These are phyloP conservation scores for Diplodia mutila DNA, from an alignment of 2,329 filamentous ascomycete species.

Conservation along the genomic window DNA sequence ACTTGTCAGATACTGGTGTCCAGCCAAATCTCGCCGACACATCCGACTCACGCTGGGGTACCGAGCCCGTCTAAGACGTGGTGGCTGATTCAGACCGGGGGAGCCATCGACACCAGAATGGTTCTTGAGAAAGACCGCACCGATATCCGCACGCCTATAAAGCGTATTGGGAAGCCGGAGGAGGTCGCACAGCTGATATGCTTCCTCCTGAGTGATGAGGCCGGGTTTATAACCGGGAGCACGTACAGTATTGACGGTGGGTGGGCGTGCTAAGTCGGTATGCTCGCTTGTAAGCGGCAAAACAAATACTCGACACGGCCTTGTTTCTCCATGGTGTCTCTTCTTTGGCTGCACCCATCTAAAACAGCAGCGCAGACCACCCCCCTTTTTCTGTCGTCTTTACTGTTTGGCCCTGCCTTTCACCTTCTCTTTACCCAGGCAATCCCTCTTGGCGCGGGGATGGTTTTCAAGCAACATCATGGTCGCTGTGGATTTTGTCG, in stretches of 20 bases:
- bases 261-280: constrained; percentile 6
- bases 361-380: background rate
- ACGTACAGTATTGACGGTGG: constrained; percentile 49
- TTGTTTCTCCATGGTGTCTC: background rate
- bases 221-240: constrained; percentile 48
- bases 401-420: background rate
- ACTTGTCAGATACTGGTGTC: constrained; percentile 29
- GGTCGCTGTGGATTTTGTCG: background rate
- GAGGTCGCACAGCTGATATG: constrained; percentile 45
- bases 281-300: no score
- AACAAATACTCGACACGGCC: background rate
- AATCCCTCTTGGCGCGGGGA: background rate
- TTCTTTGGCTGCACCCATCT: background rate
- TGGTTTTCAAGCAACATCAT: background rate
- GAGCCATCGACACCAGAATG: constrained; percentile 35
- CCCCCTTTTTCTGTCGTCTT: background rate
- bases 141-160: constrained; percentile 18
- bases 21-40: constrained; percentile 44
- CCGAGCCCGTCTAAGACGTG: background rate
- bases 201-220: constrained; percentile 49
- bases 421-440: background rate
- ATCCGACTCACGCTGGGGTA: constrained; percentile 39
- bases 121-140: constrained; percentile 5
- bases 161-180: constrained; percentile 28
- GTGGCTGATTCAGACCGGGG: constrained; percentile 16